These are phyloP conservation scores for Kwoniella shandongensis DNA, from an alignment of 768 basidiomycete genomes.

Conservation along the genomic window DNA sequence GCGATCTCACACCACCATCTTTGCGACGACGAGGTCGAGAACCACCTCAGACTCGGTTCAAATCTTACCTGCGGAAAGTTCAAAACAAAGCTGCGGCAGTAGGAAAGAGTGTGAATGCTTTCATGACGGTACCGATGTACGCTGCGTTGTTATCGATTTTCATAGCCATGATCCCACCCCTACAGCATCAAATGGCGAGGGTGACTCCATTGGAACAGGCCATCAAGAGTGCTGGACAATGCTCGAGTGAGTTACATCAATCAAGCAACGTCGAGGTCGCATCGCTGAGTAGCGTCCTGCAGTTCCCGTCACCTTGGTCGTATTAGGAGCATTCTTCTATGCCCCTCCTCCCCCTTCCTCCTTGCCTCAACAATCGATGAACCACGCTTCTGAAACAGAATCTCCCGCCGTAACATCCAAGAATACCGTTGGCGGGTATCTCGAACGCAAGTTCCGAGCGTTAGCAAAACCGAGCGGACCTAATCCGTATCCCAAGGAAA, in stretches of 20 bases:
- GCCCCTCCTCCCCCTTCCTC: constrained; percentile 31
- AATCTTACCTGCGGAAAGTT: constrained; percentile 24
- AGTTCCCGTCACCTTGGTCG: constrained; percentile 84
- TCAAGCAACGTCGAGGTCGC: too few relatives aligned
- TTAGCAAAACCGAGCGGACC: constrained; percentile 10
- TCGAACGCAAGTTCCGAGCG: constrained; percentile 31
- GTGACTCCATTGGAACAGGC: constrained; percentile 59
- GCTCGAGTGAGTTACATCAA: constrained; percentile 52
- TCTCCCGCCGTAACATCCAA: constrained; percentile 20
- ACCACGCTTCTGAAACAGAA: background rate
- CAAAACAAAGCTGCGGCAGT: constrained; percentile 23
- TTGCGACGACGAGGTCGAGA: constrained; percentile 25
- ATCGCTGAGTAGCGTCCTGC: background rate
- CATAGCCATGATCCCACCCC: constrained; percentile 71
- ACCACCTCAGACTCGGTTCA: constrained; percentile 31
- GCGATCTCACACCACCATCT: constrained; percentile 18
- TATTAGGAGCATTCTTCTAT: constrained; percentile 89
- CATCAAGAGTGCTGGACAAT: constrained; percentile 52
- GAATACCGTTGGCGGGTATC: constrained; percentile 18
- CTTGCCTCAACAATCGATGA: constrained; percentile 10
- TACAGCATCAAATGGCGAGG: constrained; percentile 69
- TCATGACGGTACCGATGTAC: constrained; percentile 88
- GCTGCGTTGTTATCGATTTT: constrained; percentile 71
- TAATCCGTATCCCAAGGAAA: constrained; percentile 62
- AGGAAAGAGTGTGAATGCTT: constrained; percentile 60